Percentiles rank a stretch among this genome's conserved stretches.
phyloP scores from a whole-genome alignment of 331 rosid species.

The Malus hybrid region DNA sequence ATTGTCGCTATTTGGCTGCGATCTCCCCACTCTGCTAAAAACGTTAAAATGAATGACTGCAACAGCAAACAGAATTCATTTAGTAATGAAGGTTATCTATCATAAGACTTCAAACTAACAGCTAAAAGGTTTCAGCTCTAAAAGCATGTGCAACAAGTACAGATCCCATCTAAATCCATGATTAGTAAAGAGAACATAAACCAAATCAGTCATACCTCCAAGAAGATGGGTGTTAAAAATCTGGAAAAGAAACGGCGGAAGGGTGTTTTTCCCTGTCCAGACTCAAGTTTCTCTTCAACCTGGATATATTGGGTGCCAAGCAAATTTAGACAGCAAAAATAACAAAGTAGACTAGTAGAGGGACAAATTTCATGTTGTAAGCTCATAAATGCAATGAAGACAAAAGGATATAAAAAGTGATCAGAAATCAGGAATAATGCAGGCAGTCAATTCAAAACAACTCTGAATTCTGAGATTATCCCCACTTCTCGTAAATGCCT shows the following conservation, averaged over 20 bases:
- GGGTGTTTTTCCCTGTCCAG: constrained; percentile 84
- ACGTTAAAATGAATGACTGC: constrained; percentile 88
- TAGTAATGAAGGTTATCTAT: background rate
- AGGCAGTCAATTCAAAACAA: background rate
- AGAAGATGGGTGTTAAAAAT: constrained; percentile 92
- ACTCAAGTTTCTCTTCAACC: constrained; percentile 97
- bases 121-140: background rate
- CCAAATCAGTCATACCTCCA: constrained; percentile 50
- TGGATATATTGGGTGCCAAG: constrained; percentile 16
- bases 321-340: constrained; percentile 12
- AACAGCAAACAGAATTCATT: constrained; percentile 4
- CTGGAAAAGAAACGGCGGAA: constrained; percentile 81
- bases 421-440: background rate
- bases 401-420: background rate
- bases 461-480: background rate
- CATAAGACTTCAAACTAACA: background rate
- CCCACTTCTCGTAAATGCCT: background rate
- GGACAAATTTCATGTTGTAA: background rate
- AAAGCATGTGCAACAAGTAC: too few relatives aligned
- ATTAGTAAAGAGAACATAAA: background rate
- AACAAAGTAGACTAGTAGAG: background rate
- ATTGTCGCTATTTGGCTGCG: constrained; percentile 99
- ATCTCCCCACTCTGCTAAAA: constrained; percentile 99
- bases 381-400: background rate
- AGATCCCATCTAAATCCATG: too few relatives aligned